Conservation (phyloP, 106 monocot genomes). For the Posidonia australis region DNA sequence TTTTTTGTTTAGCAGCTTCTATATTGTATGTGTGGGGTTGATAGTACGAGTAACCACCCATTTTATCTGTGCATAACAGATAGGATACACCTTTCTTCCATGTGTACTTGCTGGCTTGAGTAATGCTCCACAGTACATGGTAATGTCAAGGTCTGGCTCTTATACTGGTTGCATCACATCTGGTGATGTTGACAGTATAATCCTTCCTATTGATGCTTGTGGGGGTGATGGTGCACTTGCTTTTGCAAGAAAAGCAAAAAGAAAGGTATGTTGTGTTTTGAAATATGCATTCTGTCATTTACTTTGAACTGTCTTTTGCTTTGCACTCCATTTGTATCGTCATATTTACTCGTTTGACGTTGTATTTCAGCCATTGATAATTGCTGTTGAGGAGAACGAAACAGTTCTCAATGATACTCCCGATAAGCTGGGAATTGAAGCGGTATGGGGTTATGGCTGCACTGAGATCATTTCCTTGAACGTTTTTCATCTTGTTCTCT, state of each 20-base stretch:
- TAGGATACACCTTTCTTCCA: conserved; percentile 90
- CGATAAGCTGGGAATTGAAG: conserved; percentile 73
- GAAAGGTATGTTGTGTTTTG: too few relatives aligned
- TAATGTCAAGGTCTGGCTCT: conserved; percentile 8
- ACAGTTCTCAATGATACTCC: conserved; percentile 81
- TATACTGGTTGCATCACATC: conserved; percentile 37
- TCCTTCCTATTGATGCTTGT: conserved; percentile 79
- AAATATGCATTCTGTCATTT: too few relatives aligned
- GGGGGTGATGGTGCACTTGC: conserved; percentile 83
- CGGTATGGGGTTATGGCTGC: conserved; percentile 29
- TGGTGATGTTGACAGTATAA: conserved; percentile 76
- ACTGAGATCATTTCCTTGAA: too few relatives aligned
- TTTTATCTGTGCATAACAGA: conserved; percentile 23
- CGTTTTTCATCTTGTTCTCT: too few relatives aligned
- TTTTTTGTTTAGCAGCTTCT: too few relatives aligned
- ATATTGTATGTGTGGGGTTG: too few relatives aligned
- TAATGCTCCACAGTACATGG: conserved; percentile 66
- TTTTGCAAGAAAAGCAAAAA: conserved; percentile 37
- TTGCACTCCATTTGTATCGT: not conserved
- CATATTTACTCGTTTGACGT: not conserved
- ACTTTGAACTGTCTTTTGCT: not conserved
- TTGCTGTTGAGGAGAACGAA: conserved; percentile 77
- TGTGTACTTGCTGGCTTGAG: conserved; percentile 92
- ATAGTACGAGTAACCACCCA: not conserved
- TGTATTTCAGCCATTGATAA: conserved; percentile 45